A percentile compares a stretch with the other conserved stretches of the same genome.
These are phyloP conservation scores for Chrysanthemum lavandulifolium DNA, from an alignment of 129 eudicot genomes.

Conservation along the genomic window DNA sequence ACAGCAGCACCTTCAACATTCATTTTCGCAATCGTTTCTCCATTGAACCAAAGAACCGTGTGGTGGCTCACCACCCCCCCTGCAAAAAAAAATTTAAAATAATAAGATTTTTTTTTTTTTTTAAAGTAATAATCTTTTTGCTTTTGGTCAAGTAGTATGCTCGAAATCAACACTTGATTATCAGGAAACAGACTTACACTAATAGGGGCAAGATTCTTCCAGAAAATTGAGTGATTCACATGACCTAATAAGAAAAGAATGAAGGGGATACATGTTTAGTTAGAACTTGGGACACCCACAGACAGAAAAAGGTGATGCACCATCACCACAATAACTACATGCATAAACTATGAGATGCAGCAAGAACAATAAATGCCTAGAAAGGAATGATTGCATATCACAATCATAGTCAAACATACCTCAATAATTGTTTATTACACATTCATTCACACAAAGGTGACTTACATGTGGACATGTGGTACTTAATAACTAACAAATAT, in stretches of 20 bases:
- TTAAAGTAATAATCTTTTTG: neutral
- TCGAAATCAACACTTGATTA: neutral
- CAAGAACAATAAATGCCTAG: neutral
- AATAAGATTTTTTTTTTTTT: too few relatives aligned
- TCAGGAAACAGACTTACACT: conserved; percentile 37
- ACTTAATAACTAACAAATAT: conserved; percentile 31
- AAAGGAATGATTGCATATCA: neutral
- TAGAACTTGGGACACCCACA: neutral
- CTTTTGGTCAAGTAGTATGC: conserved; percentile 15
- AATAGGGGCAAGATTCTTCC: conserved; percentile 94
- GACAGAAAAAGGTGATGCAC: neutral
- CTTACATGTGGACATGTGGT: neutral
- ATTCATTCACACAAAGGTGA: neutral
- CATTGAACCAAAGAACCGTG: conserved; percentile 64
- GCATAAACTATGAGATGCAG: neutral
- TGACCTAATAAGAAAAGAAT: conserved; percentile 57
- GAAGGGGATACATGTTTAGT: neutral
- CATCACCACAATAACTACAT: neutral
- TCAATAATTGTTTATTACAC: neutral
- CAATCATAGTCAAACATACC: neutral
- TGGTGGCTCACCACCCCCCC: conserved; percentile 98
- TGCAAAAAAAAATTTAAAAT: neutral
- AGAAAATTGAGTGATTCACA: conserved; percentile 93
- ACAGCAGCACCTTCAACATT: conserved; percentile 93
- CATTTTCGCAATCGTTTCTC: conserved; percentile 77